A percentile compares a stretch with the other conserved stretches of the same genome.
Evolutionary conservation across 2,329 filamentous ascomycete species (phyloP).

Genomic region (Fusarium beomiforme): DNA sequence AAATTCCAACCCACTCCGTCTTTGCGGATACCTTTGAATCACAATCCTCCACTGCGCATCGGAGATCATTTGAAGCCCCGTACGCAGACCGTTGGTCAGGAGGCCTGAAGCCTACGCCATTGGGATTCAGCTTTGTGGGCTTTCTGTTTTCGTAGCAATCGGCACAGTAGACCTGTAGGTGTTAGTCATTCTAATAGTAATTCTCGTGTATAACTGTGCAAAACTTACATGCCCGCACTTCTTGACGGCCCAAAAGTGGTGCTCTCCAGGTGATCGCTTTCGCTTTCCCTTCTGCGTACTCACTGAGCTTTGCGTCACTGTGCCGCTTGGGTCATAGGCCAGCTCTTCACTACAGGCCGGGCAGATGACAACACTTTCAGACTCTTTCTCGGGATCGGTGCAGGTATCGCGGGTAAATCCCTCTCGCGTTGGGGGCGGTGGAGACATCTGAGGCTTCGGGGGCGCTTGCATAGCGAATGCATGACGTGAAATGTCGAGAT

Average conservation of each 20-base stretch:
- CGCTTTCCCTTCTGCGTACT: conserved; percentile 48
- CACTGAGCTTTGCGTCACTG: conserved; percentile 30
- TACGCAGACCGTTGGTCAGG: conserved; percentile 43
- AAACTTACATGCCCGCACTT: conserved; percentile 85
- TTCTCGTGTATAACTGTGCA: background rate
- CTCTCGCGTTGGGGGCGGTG: conserved; percentile 71
- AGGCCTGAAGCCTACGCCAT: conserved; percentile 53
- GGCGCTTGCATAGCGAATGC: conserved; percentile 48
- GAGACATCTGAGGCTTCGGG: conserved; percentile 64
- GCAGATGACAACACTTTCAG: conserved; percentile 80
- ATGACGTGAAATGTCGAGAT: conserved; percentile 41
- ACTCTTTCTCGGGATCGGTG: conserved; percentile 52
- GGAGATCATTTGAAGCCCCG: conserved; percentile 47
- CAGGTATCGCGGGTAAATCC: conserved; percentile 82
- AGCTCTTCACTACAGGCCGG: conserved; percentile 89
- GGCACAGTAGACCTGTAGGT: conserved; percentile 68
- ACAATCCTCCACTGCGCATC: conserved; percentile 68
- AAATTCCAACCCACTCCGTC: conserved; percentile 70
- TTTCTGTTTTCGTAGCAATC: conserved; percentile 68
- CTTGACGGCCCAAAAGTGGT: conserved; percentile 93
- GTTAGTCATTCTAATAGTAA: background rate
- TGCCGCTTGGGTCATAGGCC: conserved; percentile 70
- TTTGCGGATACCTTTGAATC: conserved; percentile 63
- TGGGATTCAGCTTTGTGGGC: conserved; percentile 47
- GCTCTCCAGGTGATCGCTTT: conserved; percentile 68